These are phyloP conservation scores for Salix koriyanagi DNA, from an alignment of 345 rosid species.

Conservation along the genomic window DNA sequence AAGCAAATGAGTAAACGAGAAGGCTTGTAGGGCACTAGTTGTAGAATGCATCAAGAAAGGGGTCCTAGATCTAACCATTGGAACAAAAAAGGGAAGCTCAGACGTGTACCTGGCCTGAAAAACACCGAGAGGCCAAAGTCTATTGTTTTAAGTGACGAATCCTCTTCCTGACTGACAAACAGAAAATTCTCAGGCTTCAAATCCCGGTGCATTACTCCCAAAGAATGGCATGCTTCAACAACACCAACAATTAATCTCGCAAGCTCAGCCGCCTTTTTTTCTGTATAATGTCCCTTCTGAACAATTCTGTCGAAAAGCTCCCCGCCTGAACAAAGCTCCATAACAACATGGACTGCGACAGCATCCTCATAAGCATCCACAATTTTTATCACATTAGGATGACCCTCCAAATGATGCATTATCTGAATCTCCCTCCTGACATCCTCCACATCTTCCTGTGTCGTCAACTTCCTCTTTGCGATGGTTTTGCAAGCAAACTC, in stretches of 20 bases:
- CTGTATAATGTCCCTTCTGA: constrained; percentile 81
- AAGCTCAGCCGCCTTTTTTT: constrained; percentile 81
- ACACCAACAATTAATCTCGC: constrained; percentile 76
- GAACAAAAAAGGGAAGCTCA: neutral
- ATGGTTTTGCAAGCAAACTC: constrained; percentile 85
- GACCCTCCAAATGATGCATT: constrained; percentile 93
- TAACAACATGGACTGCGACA: constrained; percentile 77
- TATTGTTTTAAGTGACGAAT: constrained; percentile 68
- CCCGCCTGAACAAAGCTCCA: constrained; percentile 95
- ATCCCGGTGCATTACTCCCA: constrained; percentile 96
- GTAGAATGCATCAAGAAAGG: neutral
- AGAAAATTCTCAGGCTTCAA: constrained; percentile 98
- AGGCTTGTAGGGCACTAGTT: neutral
- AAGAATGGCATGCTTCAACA: constrained; percentile 87
- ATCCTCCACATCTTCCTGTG: constrained; percentile 77
- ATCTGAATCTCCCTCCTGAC: constrained; percentile 94
- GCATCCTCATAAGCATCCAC: constrained; percentile 89
- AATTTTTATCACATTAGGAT: constrained; percentile 77
- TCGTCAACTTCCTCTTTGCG: constrained; percentile 68
- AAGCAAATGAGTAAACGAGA: neutral
- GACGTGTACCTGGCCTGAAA: constrained; percentile 72
- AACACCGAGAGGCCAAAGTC: constrained; percentile 94
- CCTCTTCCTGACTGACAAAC: constrained; percentile 64
- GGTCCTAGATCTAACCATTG: neutral
- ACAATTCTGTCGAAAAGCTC: constrained; percentile 92